Base-by-base conservation (phyloP, 2,329 filamentous ascomycete genomes). In the Clathrospora elynae region DNA sequence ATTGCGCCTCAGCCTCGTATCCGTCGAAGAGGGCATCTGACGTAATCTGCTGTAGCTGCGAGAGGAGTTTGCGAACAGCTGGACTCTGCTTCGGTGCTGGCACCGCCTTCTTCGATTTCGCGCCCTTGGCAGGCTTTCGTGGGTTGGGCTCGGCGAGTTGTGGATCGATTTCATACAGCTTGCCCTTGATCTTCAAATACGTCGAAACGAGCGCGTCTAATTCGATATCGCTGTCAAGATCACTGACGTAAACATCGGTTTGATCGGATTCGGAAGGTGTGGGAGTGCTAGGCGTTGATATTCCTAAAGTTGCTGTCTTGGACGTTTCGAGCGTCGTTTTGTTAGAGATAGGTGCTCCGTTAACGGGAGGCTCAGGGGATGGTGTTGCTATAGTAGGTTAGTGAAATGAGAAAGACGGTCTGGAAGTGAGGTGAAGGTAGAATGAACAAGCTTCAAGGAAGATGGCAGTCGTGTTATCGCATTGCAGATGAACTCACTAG, bases 11-110 rank as follows among this genome's bases (percentile, higher is more conserved):
- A 8, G 76, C 77, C 36, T 73, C 66, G 4, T 66, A 58, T 43
- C 72, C 62, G 46, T 80, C 76, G 49, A 80, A 79, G 3, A 80
- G 60, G 1, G 75, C 63, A 54, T 80, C 78, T 2, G 82, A 86
- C 60, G 93, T 86, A 28, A 96, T 88, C 48, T 81, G 81, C 24
- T 83, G 79, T 25, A 96, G 73, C 64, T 91, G 95, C 11, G 84
- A 83, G 26, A 86, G 78, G 2, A 95, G 71, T 56, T 84, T 88
- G 7, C 79, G 78, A 29, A 84, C 74, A 48, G 82, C 79, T 14
- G 80, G 67, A 11, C 62, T 61, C 19, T 60, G 52, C 7, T 57
- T 56, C 18, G 50, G 43, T 46, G 22, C 53, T 46, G 30, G 50
- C 52, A 39, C 51, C 24, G 28, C 20, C 28, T 51, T 57, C 11